These are phyloP conservation scores for Botrytis fabae DNA, from an alignment of 2,329 filamentous ascomycete genomes.

Conservation along the genomic window DNA sequence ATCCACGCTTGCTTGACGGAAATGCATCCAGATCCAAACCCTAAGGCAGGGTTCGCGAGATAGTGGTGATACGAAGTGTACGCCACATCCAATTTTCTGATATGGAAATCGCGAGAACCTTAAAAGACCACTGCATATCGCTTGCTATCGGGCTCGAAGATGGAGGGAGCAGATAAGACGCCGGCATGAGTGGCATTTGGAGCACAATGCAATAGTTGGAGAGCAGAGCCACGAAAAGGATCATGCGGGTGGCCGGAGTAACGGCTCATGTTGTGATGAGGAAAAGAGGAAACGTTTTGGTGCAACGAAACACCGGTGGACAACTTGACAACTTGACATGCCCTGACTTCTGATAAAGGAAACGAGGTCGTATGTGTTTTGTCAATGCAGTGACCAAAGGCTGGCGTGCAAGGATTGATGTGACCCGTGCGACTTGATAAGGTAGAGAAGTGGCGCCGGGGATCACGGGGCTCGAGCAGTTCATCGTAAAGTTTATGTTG, in stretches of 20 bases:
- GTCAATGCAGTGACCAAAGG: slow-evolving; percentile 14
- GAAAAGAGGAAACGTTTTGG: not conserved
- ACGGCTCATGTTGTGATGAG: slow-evolving; percentile 18
- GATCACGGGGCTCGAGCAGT: not conserved
- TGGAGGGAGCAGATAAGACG: not conserved
- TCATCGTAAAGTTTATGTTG: not conserved
- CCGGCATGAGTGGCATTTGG: not conserved
- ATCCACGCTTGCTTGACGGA: not conserved
- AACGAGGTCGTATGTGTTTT: slow-evolving; percentile 1
- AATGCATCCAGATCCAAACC: not conserved
- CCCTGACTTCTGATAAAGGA: not conserved
- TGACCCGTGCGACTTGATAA: slow-evolving; percentile 2
- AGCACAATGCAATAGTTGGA: slow-evolving; percentile 1
- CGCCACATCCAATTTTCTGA: slow-evolving; percentile 8
- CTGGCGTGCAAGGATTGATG: not conserved
- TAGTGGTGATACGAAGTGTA: slow-evolving; percentile 10
- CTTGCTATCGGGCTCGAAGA: not conserved
- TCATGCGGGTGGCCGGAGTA: slow-evolving; percentile 22
- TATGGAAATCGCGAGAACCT: slow-evolving; percentile 6
- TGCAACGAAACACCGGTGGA: slow-evolving; percentile 6
- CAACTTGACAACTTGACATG: not conserved
- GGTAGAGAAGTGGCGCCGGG: slow-evolving; percentile 1
- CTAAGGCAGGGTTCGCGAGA: not conserved
- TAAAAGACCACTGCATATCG: not conserved
- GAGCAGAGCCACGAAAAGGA: slow-evolving; percentile 17